Conservation (phyloP, 2,329 filamentous ascomycete genomes). For the Ophiosphaerella korrae region DNA sequence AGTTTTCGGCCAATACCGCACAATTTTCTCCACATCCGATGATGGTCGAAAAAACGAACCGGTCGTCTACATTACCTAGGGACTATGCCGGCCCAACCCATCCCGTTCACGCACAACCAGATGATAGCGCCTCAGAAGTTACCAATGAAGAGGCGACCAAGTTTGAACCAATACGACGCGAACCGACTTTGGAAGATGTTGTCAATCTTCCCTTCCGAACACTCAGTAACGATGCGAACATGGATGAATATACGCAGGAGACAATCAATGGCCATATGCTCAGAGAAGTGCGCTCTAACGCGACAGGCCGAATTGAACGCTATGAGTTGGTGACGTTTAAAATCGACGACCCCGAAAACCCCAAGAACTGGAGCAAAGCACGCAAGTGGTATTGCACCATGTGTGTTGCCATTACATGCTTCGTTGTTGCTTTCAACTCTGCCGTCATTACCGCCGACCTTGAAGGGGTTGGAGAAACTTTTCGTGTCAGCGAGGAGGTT, state of each 20-base stretch:
- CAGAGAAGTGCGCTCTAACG: constrained; percentile 60
- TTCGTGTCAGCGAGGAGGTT: constrained; percentile 73
- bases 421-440: constrained; percentile 59
- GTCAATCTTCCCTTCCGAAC: constrained; percentile 69
- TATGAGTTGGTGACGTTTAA: constrained; percentile 74
- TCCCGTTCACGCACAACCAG: constrained; percentile 4
- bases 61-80: constrained; percentile 10
- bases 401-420: constrained; percentile 69
- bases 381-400: constrained; percentile 83
- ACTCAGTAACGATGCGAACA: constrained; percentile 58
- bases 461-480: constrained; percentile 64
- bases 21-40: neutral
- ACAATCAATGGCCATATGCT: constrained; percentile 66
- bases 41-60: constrained; percentile 13
- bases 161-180: constrained; percentile 21
- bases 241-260: constrained; percentile 71
- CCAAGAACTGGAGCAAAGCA: constrained; percentile 81
- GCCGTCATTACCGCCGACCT: constrained; percentile 81
- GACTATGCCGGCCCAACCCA: constrained; percentile 17
- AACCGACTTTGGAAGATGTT: constrained; percentile 48
- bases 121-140: constrained; percentile 20
- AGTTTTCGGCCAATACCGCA: too few relatives aligned
- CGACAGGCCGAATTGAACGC: constrained; percentile 53
- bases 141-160: constrained; percentile 19
- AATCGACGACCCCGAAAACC: constrained; percentile 74